Conservation (phyloP, 768 basidiomycete genomes). For the Suillus discolor region DNA sequence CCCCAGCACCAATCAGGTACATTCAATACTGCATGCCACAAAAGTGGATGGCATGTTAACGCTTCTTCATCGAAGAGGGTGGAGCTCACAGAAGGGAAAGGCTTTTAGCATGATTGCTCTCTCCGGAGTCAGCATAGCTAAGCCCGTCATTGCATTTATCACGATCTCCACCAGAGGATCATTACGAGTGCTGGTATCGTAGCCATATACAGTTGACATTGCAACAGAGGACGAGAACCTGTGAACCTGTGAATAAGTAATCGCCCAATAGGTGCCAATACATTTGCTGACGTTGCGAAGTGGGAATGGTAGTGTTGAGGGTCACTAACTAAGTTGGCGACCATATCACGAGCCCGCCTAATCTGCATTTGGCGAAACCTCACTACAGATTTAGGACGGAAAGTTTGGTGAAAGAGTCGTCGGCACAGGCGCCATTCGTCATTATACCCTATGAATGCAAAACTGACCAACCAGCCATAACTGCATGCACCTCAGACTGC, state of each 20-base stretch:
- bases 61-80: neutral
- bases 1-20: constrained; percentile 13
- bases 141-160: too few species aligned
- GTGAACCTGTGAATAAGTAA: neutral
- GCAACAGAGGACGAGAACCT: constrained; percentile 5
- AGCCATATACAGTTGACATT: constrained; percentile 7
- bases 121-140: neutral
- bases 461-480: constrained; percentile 5
- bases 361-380: constrained; percentile 10
- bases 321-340: constrained; percentile 6
- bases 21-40: neutral
- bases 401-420: constrained; percentile 9
- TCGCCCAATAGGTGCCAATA: neutral
- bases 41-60: too few species aligned
- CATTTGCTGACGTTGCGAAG: constrained; percentile 6
- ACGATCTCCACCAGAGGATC: constrained; percentile 3
- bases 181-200: neutral
- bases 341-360: neutral
- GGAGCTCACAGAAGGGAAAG: constrained; percentile 6
- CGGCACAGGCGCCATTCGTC: constrained; percentile 28
- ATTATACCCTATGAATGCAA: neutral
- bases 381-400: neutral
- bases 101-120: neutral
- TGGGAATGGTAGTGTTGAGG: constrained; percentile 1
- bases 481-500: neutral